Evolutionary conservation across 805 yeast species (phyloP).

Genomic region (Wickerhamomyces alni): DNA sequence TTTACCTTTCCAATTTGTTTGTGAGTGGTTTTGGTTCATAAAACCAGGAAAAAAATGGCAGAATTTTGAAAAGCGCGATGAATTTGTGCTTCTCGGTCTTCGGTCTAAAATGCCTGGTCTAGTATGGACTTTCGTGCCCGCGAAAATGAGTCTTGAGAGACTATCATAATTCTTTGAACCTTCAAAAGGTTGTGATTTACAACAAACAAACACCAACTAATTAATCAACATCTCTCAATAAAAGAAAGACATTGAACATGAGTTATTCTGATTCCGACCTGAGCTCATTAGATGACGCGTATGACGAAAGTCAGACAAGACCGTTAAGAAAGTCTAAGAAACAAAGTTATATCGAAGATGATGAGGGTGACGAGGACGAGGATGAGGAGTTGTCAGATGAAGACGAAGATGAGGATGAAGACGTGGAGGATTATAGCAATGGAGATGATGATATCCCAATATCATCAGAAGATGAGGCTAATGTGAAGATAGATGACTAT

Average conservation of each 20-base stretch:
- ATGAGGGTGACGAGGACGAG: conserved; percentile 9
- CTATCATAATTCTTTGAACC: no score
- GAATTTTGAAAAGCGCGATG: neutral
- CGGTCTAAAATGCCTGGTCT: neutral
- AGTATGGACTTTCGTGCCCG: no score
- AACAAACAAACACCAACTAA: no score
- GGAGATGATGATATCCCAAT: conserved; percentile 3
- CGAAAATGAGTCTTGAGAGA: no score
- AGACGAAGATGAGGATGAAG: no score
- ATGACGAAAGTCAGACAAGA: neutral
- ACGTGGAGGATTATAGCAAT: conserved; percentile 6
- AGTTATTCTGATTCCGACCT: conserved; percentile 13
- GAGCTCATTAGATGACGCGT: neutral
- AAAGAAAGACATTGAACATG: neutral
- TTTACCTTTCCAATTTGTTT: no score
- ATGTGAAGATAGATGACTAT: conserved; percentile 10
- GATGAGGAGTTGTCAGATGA: no score
- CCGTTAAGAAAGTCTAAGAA: conserved; percentile 3
- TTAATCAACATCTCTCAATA: no score
- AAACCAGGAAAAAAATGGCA: no score
- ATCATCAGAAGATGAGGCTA: conserved; percentile 12
- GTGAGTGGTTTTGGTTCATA: no score
- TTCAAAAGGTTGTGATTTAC: no score
- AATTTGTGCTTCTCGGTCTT: neutral
- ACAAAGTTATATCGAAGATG: conserved; percentile 8